Evolutionary conservation across 129 eudicot genomes (phyloP), one percentile per base, ranked within the genome.

Genomic region (Arctium minus): DNA sequence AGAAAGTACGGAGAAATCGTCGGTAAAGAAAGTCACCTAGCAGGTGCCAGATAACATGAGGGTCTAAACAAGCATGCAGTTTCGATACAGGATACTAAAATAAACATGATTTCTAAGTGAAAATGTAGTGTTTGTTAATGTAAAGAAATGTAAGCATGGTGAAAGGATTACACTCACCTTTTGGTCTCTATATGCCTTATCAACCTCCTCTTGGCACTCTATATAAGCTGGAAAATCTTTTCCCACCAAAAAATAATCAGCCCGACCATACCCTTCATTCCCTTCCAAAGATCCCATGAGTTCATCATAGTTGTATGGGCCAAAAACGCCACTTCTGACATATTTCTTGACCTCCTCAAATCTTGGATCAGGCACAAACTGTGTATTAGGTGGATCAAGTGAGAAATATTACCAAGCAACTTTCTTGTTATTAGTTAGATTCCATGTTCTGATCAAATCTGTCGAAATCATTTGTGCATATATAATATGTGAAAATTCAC

Each of bases 281-380:
- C 92, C 95, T 85, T 91, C 95, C 69, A 91, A 88, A 3, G 95
- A 91, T n/a, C 95, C 92, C 92, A 91, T 91, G 69, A 91, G 86
- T 67, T 89, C 89, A 40, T 91, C 77, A 72, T 91, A 89, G 83
- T 77, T 88, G 84, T 73, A 80, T n/a, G 88, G 74, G 33, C 91
- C 95, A 53, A 91, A 91, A 60, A 91, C 89, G 18, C 92, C 95
- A 48, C 87, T 91, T 89, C 92, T 91, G 32, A 91, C 86, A 75
- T 86, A 91, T 75, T 80, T 46, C 83, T 91, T 91, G 8, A 87
- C 92, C 83, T 89, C 92, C 79, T 88, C 91, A 81, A 91, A 91
- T 6, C 94, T 80, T 36, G 94, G 91, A 73, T 91, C 92, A 4
- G 92, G 88, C 62, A 91, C 92, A 88, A 91, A 91, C 94, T 91